These are phyloP conservation scores for Lyophyllum shimeji DNA, from an alignment of 768 basidiomycete genomes.

Conservation along the genomic window DNA sequence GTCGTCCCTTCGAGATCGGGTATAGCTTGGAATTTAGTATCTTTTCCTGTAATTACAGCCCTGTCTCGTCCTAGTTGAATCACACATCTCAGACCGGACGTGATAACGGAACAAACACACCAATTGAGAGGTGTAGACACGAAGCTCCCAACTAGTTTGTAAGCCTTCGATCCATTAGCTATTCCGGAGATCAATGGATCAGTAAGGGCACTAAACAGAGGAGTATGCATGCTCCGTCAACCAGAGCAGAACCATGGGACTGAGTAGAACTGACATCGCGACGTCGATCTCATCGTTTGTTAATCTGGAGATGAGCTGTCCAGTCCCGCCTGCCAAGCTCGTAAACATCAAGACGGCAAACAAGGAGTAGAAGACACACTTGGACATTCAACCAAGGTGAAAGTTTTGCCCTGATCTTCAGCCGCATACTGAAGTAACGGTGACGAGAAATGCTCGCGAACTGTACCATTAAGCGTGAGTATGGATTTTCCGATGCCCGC, in stretches of 20 bases:
- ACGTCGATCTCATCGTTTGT: constrained; percentile 79
- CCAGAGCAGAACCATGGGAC: too few species aligned
- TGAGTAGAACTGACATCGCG: constrained; percentile 56
- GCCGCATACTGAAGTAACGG: constrained; percentile 86
- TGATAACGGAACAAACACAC: constrained; percentile 34
- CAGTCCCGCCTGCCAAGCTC: constrained; percentile 69
- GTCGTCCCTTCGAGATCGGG: constrained; percentile 76
- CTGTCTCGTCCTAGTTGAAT: constrained; percentile 34
- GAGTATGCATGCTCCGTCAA: not conserved
- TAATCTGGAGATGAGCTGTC: constrained; percentile 76
- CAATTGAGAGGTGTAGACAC: constrained; percentile 89
- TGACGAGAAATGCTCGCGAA: constrained; percentile 89
- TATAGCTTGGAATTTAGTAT: constrained; percentile 68
- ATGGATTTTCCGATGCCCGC: not conserved
- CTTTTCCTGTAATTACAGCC: constrained; percentile 90
- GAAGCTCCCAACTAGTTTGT: constrained; percentile 91
- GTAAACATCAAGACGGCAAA: constrained; percentile 1
- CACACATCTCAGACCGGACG: not conserved
- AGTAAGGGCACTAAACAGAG: constrained; percentile 68
- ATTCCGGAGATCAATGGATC: constrained; percentile 91
- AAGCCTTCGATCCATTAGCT: constrained; percentile 83
- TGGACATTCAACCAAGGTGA: constrained; percentile 87
- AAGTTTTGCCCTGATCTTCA: constrained; percentile 66
- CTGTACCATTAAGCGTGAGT: constrained; percentile 29
- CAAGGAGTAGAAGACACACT: constrained; percentile 42